Percentiles rank a stretch among this genome's conserved stretches.
These are phyloP conservation scores for Cercis canadensis DNA, from an alignment of 306 rosid species.

Conservation along the genomic window DNA sequence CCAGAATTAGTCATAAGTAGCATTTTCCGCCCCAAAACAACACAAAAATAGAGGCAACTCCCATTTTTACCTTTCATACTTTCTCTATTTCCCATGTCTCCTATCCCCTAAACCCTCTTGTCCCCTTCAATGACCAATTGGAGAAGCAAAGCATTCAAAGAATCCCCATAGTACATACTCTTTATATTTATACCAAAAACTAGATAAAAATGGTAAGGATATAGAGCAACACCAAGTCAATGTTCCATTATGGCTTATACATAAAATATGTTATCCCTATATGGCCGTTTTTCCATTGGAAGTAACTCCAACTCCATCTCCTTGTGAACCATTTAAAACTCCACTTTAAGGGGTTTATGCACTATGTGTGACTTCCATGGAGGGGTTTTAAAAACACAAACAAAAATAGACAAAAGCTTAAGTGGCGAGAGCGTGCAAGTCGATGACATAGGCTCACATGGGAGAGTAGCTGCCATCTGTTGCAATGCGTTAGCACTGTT, in stretches of 20 bases:
- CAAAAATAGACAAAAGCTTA: constrained; percentile 46
- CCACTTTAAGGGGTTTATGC: background rate
- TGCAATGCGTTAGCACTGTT: constrained; percentile 40
- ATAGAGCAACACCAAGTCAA: background rate
- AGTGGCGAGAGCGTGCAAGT: constrained; percentile 42
- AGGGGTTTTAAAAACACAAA: constrained; percentile 24
- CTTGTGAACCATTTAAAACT: too few relatives aligned
- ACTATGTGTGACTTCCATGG: constrained; percentile 5
- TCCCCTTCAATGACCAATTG: too few relatives aligned
- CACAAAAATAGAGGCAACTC: too few relatives aligned
- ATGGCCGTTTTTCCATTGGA: background rate
- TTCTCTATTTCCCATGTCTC: too few relatives aligned
- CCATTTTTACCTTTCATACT: too few relatives aligned
- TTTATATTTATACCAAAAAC: too few relatives aligned
- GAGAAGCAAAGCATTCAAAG: too few relatives aligned
- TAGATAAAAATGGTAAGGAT: too few relatives aligned
- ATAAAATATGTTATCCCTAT: background rate
- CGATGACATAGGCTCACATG: constrained; percentile 53
- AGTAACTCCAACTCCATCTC: background rate
- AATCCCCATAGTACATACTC: too few relatives aligned
- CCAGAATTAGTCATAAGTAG: too few relatives aligned
- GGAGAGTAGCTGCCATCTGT: constrained; percentile 49
- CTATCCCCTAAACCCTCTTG: too few relatives aligned
- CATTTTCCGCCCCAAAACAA: too few relatives aligned
- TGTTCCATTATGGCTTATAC: background rate